Base-by-base conservation (phyloP, 495 filamentous ascomycete genomes). In the Talaromyces borbonicus region DNA sequence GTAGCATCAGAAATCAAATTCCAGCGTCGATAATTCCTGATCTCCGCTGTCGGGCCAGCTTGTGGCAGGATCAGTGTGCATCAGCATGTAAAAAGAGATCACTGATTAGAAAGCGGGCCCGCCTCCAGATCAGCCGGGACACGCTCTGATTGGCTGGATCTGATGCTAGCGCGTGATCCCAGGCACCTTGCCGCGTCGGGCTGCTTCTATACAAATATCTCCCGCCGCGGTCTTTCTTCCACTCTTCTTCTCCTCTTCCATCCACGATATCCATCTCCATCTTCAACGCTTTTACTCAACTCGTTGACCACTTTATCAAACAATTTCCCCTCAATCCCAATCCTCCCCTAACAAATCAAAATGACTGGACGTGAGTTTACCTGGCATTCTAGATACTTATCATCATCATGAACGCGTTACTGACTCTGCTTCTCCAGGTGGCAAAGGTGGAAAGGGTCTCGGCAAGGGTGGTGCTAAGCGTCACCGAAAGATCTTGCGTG, bases 401-500 rank as follows among this genome's bases (percentile, higher is more conserved):
- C 38, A 46, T 55, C 57, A 43, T 56, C 49, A 53, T 36, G 14
- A 36, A 20, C 8, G 19, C 35, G n/a, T 38, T 11, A 62, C 69
- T 72, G 52, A 74, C 62, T 65, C 61, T 58, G 57, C 58, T 53
- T 43, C 54, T 48, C 51, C 56, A 89, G 85, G 87, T 70, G 87
- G 87, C 68, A 94, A 94, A 75, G 90, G 90, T 78, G 90, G 90
- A 69, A 97, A 97, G 79, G 90, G 90, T 72, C 88, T 95, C 63
- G 90, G 90, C 75, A 97, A 97, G 85, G 89, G 90, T 72, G 80
- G 80, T 55, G 80, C 80, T 60, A 84, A 84, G 78, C 80, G 80
- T 70, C 89, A 95, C 70, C 83, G 92, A 62, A 98, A 97, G 86
- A 96, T 98, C 73, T 81, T 98, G 66, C 87, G 90, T 74, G 92